Conservation (phyloP, 371 early-diverging fungal species). For the Mortierella sp. region DNA sequence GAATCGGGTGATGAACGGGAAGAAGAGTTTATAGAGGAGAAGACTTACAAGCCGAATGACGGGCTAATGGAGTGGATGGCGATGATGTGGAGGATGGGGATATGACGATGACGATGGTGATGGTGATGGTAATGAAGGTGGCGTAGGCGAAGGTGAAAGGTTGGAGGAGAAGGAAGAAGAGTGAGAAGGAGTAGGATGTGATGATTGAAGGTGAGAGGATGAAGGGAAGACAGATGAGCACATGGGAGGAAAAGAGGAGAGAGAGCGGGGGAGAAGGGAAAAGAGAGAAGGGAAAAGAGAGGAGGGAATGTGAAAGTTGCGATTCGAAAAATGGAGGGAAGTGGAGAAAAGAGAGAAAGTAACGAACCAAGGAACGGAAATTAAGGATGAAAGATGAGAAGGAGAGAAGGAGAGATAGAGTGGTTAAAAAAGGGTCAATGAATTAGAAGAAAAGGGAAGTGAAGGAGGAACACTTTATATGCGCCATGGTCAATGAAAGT, state of each 20-base stretch:
- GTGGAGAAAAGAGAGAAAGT: not conserved
- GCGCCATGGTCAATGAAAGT: not conserved
- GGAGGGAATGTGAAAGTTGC: not conserved
- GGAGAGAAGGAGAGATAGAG: too few relatives aligned
- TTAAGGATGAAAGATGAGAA: not conserved
- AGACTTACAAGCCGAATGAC: not conserved
- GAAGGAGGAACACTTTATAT: not conserved
- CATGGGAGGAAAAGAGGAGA: not conserved
- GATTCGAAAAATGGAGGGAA: slow-evolving; percentile 12
- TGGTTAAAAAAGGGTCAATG: too few relatives aligned
- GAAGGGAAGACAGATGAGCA: not conserved
- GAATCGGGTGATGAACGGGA: not conserved
- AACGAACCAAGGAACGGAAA: not conserved
- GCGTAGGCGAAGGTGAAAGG: not conserved
- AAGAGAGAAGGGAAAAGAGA: not conserved
- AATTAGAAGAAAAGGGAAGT: not conserved
- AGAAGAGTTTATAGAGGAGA: not conserved
- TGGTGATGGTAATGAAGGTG: not conserved
- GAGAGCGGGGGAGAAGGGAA: not conserved
- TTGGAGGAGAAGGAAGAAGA: not conserved
- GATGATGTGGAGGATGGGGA: not conserved
- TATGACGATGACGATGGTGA: not conserved
- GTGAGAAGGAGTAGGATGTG: not conserved
- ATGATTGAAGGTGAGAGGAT: not conserved
- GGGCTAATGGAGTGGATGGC: not conserved